Conservation (phyloP, 148 eudicot genomes). For the Vaccinium darrowii region DNA sequence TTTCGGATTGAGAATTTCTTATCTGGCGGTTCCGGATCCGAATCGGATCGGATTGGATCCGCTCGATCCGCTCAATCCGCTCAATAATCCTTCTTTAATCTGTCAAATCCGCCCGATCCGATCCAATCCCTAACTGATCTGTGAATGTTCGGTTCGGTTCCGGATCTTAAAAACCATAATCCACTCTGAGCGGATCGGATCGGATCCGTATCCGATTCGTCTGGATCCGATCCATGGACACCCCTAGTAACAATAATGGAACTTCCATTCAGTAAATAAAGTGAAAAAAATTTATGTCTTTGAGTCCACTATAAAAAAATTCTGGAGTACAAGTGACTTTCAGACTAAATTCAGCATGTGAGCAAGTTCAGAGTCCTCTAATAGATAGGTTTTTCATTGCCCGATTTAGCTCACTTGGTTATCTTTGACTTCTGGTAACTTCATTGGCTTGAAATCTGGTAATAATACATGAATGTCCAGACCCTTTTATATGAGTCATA, state of each 20-base stretch:
- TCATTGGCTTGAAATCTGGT: background rate
- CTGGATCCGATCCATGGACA: too few species aligned
- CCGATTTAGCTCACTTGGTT: background rate
- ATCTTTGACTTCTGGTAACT: background rate
- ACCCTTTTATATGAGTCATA: background rate
- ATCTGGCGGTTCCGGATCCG: too few species aligned
- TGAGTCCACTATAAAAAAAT: background rate
- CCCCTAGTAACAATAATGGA: conserved; percentile 21
- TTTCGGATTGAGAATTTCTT: too few species aligned
- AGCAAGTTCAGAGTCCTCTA: background rate
- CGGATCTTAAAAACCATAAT: too few species aligned
- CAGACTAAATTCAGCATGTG: background rate
- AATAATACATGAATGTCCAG: background rate
- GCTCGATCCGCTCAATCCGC: too few species aligned
- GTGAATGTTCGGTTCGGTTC: too few species aligned
- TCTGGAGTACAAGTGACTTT: background rate
- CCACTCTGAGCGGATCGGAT: too few species aligned
- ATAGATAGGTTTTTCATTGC: conserved; percentile 6
- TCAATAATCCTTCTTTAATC: too few species aligned
- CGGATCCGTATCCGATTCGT: too few species aligned
- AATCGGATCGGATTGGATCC: too few species aligned
- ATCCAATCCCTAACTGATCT: too few species aligned
- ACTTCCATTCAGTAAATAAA: background rate
- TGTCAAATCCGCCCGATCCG: too few species aligned
- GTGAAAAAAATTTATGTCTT: background rate